Evolutionary conservation across 345 rosid species (phyloP), one percentile per base, ranked within the genome.

Genomic region (Citrus mangshanensis): DNA sequence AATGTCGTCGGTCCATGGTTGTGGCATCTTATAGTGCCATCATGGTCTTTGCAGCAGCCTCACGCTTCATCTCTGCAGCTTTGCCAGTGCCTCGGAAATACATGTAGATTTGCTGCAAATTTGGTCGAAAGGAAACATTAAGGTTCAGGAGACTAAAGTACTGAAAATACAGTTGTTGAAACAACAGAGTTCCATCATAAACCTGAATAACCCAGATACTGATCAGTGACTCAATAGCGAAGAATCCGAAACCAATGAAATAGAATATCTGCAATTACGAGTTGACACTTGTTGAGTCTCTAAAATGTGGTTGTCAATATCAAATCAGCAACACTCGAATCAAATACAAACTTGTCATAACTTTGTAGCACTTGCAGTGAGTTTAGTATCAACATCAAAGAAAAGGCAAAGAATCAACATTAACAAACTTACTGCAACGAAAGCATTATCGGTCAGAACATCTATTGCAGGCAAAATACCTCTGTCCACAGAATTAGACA

Each of bases 141-240:
- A 18, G 19, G 19, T 4, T 59, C 38, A 27, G 22, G 54, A 49
- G 24, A 24, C 7, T 54, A n/a, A 2, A 63, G 69, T 65, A 7
- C 9, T 16, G 37, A 76, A 22, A 34, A n/a, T 25, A 10, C 32
- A 55, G 61, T 56, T 69, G 25, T 27, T 64, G 30, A 66, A 65
- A 38, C 14, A 37, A 35, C 25, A 70, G 59, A 62, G 40, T 78
- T 83, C 37, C 69, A 79, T 80, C 4, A 69, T 42, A 72, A 77
- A 96, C 99, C 99, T 94, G 98, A 81, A 94, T 88, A 88, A 97
- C 98, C 99, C 99, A 97, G 73, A 97, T 83, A 84, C 99, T 97
- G 85, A 94, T 86, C 35, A 97, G 77, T 27, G 98, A 91, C 85
- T 97, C 98, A 37, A 91, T 19, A 32, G 90, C 82, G 83, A 97